Evolutionary conservation across 2,329 filamentous ascomycete genomes (phyloP).

Genomic region (Juglanconis sp.): DNA sequence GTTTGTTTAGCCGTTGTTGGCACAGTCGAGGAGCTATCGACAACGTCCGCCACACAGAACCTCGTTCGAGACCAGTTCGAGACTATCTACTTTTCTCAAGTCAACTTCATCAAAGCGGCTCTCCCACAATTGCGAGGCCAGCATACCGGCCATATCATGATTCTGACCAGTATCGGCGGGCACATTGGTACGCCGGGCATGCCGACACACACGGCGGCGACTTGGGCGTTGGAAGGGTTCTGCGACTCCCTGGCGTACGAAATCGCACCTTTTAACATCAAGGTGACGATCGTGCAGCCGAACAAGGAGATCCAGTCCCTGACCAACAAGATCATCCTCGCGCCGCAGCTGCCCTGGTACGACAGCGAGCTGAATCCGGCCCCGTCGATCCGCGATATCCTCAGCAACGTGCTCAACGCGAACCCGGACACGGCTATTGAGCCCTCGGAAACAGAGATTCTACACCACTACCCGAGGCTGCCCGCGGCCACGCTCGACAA

Average conservation of each 20-base stretch:
- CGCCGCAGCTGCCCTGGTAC: slow-evolving; percentile 67
- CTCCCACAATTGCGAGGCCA: slow-evolving; percentile 77
- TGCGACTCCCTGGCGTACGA: slow-evolving; percentile 96
- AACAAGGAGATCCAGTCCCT: slow-evolving; percentile 88
- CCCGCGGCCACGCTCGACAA: slow-evolving; percentile 65
- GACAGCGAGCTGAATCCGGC: slow-evolving; percentile 69
- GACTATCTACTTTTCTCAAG: slow-evolving; percentile 88
- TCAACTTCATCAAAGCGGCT: slow-evolving; percentile 90
- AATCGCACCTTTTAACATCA: slow-evolving; percentile 94
- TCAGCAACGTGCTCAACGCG: slow-evolving; percentile 74
- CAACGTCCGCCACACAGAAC: slow-evolving; percentile 67
- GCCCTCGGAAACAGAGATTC: slow-evolving; percentile 38
- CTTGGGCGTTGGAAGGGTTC: slow-evolving; percentile 93
- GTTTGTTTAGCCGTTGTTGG: slow-evolving; percentile 69
- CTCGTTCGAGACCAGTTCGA: slow-evolving; percentile 91
- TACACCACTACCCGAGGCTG: slow-evolving; percentile 72
- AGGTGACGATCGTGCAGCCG: slow-evolving; percentile 91
- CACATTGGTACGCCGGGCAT: slow-evolving; percentile 91
- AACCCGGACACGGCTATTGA: slow-evolving; percentile 61
- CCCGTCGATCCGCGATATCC: slow-evolving; percentile 78
- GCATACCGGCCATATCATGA: slow-evolving; percentile 83
- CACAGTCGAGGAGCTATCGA: slow-evolving; percentile 83
- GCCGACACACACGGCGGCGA: slow-evolving; percentile 85
- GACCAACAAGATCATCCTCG: slow-evolving; percentile 82
- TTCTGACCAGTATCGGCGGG: slow-evolving; percentile 84